A percentile compares a stretch with the other conserved stretches of the same genome.
Conservation (phyloP, 495 filamentous ascomycete genomes). For the Recurvomyces mirabilis region DNA sequence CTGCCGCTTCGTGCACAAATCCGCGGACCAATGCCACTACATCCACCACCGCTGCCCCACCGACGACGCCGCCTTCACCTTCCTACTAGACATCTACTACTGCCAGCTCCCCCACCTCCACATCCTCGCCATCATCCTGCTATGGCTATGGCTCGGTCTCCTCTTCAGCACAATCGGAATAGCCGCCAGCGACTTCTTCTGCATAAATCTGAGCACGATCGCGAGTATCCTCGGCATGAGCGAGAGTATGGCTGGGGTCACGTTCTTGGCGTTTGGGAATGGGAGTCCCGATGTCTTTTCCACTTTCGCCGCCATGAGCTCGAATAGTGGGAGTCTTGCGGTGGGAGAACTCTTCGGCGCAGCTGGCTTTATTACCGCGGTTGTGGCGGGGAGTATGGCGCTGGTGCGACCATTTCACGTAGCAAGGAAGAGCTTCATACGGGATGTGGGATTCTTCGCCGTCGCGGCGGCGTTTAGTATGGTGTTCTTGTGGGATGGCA, state of each 20-base stretch:
- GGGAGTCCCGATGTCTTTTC: slow-evolving; percentile 99
- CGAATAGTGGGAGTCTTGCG: slow-evolving; percentile 88
- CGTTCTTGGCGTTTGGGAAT: slow-evolving; percentile 94
- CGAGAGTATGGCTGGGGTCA: slow-evolving; percentile 92
- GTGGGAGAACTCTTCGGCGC: slow-evolving; percentile 94
- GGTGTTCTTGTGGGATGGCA: slow-evolving; percentile 74
- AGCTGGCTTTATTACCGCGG: slow-evolving; percentile 90
- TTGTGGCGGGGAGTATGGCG: slow-evolving; percentile 98
- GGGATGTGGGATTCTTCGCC: slow-evolving; percentile 91
- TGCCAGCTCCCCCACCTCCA: slow-evolving; percentile 61
- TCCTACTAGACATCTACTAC: slow-evolving; percentile 88
- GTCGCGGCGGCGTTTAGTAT: slow-evolving; percentile 79
- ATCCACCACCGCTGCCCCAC: slow-evolving; percentile 70
- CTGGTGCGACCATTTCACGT: slow-evolving; percentile 87
- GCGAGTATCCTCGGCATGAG: slow-evolving; percentile 79
- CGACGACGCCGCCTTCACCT: slow-evolving; percentile 79
- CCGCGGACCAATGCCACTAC: slow-evolving; percentile 75
- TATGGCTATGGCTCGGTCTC: slow-evolving; percentile 75
- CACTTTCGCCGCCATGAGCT: slow-evolving; percentile 95
- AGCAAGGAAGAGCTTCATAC: slow-evolving; percentile 72
- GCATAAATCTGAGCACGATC: slow-evolving; percentile 89
- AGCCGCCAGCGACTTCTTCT: slow-evolving; percentile 95
- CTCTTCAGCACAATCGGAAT: slow-evolving; percentile 98
- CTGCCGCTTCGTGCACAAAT: slow-evolving; percentile 72
- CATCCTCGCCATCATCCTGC: slow-evolving; percentile 62